Percentiles rank a stretch among this genome's conserved stretches.
Conservation (phyloP, 768 basidiomycete genomes). For the Auriscalpium orientale region DNA sequence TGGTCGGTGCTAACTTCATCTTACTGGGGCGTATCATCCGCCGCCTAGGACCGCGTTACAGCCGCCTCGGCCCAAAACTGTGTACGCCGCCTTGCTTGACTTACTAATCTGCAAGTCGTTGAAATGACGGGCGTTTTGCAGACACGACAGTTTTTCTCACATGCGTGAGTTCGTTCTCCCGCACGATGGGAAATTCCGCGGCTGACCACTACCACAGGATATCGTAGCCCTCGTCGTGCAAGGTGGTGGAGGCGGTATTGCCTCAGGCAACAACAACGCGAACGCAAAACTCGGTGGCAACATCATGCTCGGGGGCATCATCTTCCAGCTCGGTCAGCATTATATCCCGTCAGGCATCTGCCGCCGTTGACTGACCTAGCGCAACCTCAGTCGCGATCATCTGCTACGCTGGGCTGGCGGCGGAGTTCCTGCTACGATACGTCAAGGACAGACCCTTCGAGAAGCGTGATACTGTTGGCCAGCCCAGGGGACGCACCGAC, state of each 20-base stretch:
- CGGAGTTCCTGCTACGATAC: constrained; percentile 6
- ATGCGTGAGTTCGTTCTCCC: neutral
- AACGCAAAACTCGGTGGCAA: neutral
- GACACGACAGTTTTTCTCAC: constrained; percentile 7
- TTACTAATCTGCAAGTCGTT: neutral
- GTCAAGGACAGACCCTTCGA: neutral
- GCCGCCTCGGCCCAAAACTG: constrained; percentile 9
- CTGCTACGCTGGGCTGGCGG: constrained; percentile 3
- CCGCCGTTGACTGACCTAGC: neutral
- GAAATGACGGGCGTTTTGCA: neutral
- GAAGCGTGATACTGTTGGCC: neutral
- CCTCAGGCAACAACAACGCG: neutral
- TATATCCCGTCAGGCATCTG: neutral
- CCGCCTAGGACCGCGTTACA: constrained; percentile 15
- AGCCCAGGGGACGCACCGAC: neutral
- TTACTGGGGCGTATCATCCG: constrained; percentile 13
- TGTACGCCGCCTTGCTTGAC: constrained; percentile 2
- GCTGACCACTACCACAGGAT: neutral
- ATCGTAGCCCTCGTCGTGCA: constrained; percentile 9
- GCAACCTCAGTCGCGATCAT: constrained; percentile 4
- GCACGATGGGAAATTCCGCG: neutral
- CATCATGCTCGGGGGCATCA: constrained; percentile 9
- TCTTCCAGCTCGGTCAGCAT: constrained; percentile 12
- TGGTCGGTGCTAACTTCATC: constrained; percentile 14
- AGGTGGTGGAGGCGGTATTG: constrained; percentile 7